A percentile compares a stretch with the other conserved stretches of the same genome.
Evolutionary conservation across 2,329 filamentous ascomycete genomes (phyloP).

Genomic region (Dryadomyces sulphureus): DNA sequence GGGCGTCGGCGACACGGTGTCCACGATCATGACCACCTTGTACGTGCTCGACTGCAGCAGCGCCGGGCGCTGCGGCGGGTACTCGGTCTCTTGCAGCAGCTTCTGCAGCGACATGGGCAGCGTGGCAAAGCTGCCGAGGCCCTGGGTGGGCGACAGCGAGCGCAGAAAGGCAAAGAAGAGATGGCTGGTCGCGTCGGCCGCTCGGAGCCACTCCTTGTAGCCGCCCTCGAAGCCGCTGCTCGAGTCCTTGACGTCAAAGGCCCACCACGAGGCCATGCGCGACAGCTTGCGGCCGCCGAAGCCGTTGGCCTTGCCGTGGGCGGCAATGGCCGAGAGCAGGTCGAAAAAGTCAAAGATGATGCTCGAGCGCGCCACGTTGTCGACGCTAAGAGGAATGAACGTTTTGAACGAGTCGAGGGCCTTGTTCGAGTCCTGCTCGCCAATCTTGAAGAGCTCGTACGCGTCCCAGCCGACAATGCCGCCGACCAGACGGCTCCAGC

Average conservation of each 20-base stretch:
- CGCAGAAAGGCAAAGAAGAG: constrained; percentile 95
- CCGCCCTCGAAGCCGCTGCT: constrained; percentile 89
- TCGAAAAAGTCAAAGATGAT: constrained; percentile 98
- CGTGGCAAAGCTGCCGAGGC: constrained; percentile 64
- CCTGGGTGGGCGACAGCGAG: constrained; percentile 70
- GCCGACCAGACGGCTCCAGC: constrained; percentile 82
- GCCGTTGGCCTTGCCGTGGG: constrained; percentile 85
- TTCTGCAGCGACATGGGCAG: constrained; percentile 85
- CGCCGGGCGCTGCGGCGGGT: constrained; percentile 66
- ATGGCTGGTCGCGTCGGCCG: constrained; percentile 90
- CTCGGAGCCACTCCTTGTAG: constrained; percentile 79
- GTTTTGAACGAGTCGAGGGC: constrained; percentile 89
- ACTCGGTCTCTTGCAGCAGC: constrained; percentile 81
- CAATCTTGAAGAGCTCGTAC: constrained; percentile 89
- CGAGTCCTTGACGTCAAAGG: constrained; percentile 79
- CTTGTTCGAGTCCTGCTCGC: constrained; percentile 85
- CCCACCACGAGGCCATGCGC: constrained; percentile 95
- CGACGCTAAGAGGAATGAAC: constrained; percentile 87
- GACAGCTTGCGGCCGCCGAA: constrained; percentile 88
- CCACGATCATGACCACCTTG: constrained; percentile 92
- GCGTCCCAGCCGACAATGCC: constrained; percentile 95
- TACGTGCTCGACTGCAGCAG: constrained; percentile 69
- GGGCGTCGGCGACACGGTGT: constrained; percentile 84
- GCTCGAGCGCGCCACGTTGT: constrained; percentile 67
- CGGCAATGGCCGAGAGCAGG: constrained; percentile 75